These are phyloP conservation scores for Leccinum subfulvum DNA, from an alignment of 1,284 basidiomycete species.

Conservation along the genomic window DNA sequence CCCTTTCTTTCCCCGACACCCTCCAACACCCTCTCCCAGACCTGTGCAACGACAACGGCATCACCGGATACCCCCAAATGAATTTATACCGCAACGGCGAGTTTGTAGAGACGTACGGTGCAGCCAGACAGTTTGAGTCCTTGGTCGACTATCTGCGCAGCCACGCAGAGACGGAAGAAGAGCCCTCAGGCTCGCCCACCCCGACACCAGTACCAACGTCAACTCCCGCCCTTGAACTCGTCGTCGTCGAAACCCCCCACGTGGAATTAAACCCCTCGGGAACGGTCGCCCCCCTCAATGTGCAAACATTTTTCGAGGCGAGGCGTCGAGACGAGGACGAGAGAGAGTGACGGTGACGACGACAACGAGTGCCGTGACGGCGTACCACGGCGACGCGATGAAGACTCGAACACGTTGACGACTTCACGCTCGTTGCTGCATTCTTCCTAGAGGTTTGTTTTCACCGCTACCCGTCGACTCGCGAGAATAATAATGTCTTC, in stretches of 20 bases:
- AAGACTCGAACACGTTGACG: constrained; percentile 61
- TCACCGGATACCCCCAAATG: constrained; percentile 80
- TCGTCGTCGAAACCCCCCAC: constrained; percentile 19
- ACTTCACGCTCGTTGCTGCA: constrained; percentile 82
- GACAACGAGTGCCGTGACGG: no score
- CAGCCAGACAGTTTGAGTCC: constrained; percentile 48
- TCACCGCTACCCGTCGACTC: not conserved
- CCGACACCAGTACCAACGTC: constrained; percentile 16
- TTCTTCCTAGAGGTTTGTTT: constrained; percentile 72
- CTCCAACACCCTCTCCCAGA: constrained; percentile 46
- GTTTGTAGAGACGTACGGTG: constrained; percentile 56
- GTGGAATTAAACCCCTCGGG: constrained; percentile 57
- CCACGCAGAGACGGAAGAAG: constrained; percentile 30
- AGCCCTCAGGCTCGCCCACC: constrained; percentile 4
- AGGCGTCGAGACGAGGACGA: constrained; percentile 16
- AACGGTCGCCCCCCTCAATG: constrained; percentile 56
- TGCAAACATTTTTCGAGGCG: constrained; percentile 43
- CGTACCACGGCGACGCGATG: no score
- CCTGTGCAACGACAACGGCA: constrained; percentile 68
- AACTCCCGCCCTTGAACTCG: constrained; percentile 8
- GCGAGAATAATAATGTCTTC: constrained; percentile 6
- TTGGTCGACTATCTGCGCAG: constrained; percentile 51
- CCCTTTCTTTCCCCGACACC: not conserved
- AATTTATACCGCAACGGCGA: constrained; percentile 73
- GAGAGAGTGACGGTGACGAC: no score